Conservation (phyloP, 345 rosid species). For the Hevea brasiliensis region DNA sequence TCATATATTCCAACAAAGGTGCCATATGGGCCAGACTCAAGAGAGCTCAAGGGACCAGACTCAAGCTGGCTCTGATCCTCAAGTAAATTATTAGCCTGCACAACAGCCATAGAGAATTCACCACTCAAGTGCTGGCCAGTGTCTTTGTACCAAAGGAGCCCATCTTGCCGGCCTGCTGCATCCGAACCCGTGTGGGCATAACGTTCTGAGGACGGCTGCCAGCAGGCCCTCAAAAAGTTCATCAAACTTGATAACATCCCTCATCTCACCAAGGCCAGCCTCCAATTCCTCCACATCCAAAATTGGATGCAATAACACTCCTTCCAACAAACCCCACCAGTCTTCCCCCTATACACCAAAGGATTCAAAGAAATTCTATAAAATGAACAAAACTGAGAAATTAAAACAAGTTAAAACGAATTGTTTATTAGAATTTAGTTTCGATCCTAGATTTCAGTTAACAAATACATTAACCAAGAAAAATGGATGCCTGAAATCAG, state of each 20-base stretch:
- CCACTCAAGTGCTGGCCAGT: constrained; percentile 33
- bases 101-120: constrained; percentile 39
- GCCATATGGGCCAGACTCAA: constrained; percentile 32
- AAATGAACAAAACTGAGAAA: constrained; percentile 6
- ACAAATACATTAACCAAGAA: not conserved
- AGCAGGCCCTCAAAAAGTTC: constrained; percentile 40
- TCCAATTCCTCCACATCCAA: constrained; percentile 50
- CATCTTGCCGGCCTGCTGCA: constrained; percentile 39
- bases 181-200: constrained; percentile 23
- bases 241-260: constrained; percentile 42
- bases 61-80: constrained; percentile 40
- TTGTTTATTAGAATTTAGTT: not conserved
- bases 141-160: constrained; percentile 41
- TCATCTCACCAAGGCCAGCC: constrained; percentile 42
- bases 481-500: not conserved
- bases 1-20: constrained; percentile 33
- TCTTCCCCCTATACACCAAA: constrained; percentile 23
- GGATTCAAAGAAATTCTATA: not conserved
- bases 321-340: constrained; percentile 19
- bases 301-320: constrained; percentile 39
- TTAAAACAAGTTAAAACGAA: not conserved
- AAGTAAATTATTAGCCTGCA: constrained; percentile 37
- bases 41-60: constrained; percentile 32
- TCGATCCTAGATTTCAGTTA: not conserved
- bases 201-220: constrained; percentile 31